A percentile compares a stretch with the other conserved stretches of the same genome.
phyloP scores from a whole-genome alignment of 805 yeast species.

The Schwanniomyces pseudopolymorphus region DNA sequence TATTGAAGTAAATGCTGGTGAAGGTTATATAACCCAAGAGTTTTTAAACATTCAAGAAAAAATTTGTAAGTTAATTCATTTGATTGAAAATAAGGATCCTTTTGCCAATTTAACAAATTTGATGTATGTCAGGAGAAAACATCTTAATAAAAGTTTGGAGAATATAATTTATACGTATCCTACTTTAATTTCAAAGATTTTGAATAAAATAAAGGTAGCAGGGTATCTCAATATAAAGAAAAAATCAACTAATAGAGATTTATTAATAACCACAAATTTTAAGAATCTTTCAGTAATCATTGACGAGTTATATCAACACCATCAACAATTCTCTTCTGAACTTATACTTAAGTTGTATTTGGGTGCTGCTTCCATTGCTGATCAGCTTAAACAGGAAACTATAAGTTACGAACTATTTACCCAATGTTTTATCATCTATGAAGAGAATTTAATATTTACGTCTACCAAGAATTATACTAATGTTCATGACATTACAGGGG shows the following conservation, averaged over 20 bases:
- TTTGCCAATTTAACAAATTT: slow-evolving; percentile 31
- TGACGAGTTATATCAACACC: slow-evolving; percentile 57
- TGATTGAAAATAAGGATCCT: slow-evolving; percentile 44
- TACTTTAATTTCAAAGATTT: slow-evolving; percentile 61
- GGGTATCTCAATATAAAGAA: slow-evolving; percentile 23
- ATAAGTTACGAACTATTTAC: slow-evolving; percentile 85
- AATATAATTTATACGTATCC: slow-evolving; percentile 72
- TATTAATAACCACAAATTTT: slow-evolving; percentile 53
- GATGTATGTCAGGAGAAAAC: slow-evolving; percentile 39
- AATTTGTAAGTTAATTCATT: slow-evolving; percentile 68
- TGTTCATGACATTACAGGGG: slow-evolving; percentile 43
- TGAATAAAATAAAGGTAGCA: slow-evolving; percentile 55
- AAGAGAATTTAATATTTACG: slow-evolving; percentile 46
- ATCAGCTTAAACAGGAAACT: slow-evolving; percentile 68
- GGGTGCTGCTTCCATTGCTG: slow-evolving; percentile 73
- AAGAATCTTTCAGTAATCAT: slow-evolving; percentile 70
- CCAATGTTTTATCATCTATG: slow-evolving; percentile 83
- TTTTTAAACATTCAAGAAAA: slow-evolving; percentile 53
- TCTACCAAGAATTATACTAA: slow-evolving; percentile 15
- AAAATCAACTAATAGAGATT: slow-evolving; percentile 19
- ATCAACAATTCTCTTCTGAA: slow-evolving; percentile 31
- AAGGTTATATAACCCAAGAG: slow-evolving; percentile 31
- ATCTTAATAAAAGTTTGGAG: slow-evolving; percentile 52
- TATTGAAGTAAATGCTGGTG: slow-evolving; percentile 27
- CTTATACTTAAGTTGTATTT: slow-evolving; percentile 53